Base-by-base conservation (phyloP, 164 flowering plant species). In the Dillenia suffruticosa region DNA sequence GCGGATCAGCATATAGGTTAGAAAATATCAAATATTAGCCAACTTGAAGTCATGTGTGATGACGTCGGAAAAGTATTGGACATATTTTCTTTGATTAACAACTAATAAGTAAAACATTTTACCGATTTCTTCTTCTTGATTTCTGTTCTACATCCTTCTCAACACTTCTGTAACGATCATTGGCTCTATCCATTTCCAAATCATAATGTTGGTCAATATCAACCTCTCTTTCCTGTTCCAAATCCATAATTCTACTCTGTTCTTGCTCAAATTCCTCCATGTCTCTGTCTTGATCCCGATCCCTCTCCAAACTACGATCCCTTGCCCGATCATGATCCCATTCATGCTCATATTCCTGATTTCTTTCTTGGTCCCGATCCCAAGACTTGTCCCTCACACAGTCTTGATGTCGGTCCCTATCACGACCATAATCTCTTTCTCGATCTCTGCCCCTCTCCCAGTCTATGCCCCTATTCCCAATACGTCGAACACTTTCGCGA, bases 361-460 rank as follows among this genome's bases (percentile, higher is more conserved):
- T 81, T 53, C 59, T 64, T 14, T 72, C 72, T 43, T 58, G 70
- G 60, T 75, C 81, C 43, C 46, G 77, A 14, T 81, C 89, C 59
- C 78, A 76, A 72, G 84, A 82, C 57, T 82, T 67, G 45, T 79
- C 87, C 65, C 70, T 70, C 44, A 63, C 60, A 51, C 73, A 73
- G 62, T 84, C 85, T 40, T 73, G 64, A 71, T 78, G 60, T 8
- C 71, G 77, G 1, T 73, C 79, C 61, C 84, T 74, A 44, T 79
- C 85, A 71, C 58, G 80, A 67, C 68, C 78, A 61, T 74, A 64
- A 54, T 76, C 77, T 61, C 81, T 80, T 12, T 69, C 79, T 56
- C 73, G 56, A 62, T 68, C 80, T 58, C 81, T 73, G 12, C 68
- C 85, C 63, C 81, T 79, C 59, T 77, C 80, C 84, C 85, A 70